Evolutionary conservation across 192 early-diverging fungal genomes (phyloP), one percentile per base, ranked within the genome.

Genomic region (Linnemannia exigua): DNA sequence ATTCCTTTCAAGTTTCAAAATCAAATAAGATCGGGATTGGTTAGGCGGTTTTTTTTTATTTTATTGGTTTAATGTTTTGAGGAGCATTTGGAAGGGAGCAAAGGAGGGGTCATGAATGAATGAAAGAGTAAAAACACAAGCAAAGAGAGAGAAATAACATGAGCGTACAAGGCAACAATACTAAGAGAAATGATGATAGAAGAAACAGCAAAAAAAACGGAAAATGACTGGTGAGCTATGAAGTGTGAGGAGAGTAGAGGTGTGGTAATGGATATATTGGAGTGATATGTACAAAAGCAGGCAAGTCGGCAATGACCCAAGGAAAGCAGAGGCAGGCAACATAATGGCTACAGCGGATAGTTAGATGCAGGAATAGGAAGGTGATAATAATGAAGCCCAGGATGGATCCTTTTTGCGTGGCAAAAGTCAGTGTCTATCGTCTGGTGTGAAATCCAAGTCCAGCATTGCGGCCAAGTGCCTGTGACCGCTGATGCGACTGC

Each of bases 231-330:
- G 31, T 5, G 28, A n/a, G 47, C 5, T 12, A 36, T 20, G 47
- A 28, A 25, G 46, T 48, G 41, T 16, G 41, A 33, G 16, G 70
- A 3, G 41, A 25, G 70, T 46, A 17, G 46, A 15, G 47, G 70
- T 20, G 35, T 12, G 16, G 41, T 52, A 22, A n/a, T 31, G 31
- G 25, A 68, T 68, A 68, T 50, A 44, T 33, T n/a, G 67, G 37
- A 15, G 25, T 63, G 54, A 41, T 75, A 75, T 75, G 54, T 75
- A 75, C 74, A 75, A 66, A 75, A 63, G 28, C 22, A 63, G 52
- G 54, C 36, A 35, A 47, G 72, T 33, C 36, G 72, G 36, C 33
- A 37, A 16, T n/a, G 50, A 52, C 58, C 58, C 28, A 15, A 63
- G 28, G 15, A 63, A 63, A 63, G 41, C 41, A 63, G 58, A 31